These are phyloP conservation scores for Aphanocladium album DNA, from an alignment of 2,329 filamentous ascomycete species.

Conservation along the genomic window DNA sequence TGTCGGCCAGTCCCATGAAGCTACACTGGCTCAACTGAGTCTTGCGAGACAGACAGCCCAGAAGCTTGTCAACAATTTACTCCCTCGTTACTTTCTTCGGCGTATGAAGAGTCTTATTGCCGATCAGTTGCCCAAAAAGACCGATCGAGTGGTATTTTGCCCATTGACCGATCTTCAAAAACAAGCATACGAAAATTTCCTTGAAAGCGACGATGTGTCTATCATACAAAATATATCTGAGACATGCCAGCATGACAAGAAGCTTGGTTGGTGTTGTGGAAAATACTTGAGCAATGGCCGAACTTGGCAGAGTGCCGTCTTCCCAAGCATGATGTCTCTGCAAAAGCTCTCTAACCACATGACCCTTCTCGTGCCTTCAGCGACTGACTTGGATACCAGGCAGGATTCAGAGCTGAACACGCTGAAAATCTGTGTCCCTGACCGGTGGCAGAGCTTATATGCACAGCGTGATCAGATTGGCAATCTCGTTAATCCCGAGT, in stretches of 20 bases:
- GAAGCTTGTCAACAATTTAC: conserved; percentile 77
- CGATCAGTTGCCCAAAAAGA: conserved; percentile 90
- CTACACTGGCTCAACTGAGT: conserved; percentile 76
- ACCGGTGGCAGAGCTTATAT: conserved; percentile 70
- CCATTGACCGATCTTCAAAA: conserved; percentile 77
- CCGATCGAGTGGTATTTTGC: conserved; percentile 90
- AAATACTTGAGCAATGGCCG: conserved; percentile 53
- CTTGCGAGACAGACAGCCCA: conserved; percentile 75
- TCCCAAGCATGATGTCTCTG: conserved; percentile 75
- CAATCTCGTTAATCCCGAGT: conserved; percentile 79
- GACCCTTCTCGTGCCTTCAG: conserved; percentile 73
- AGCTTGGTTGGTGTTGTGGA: conserved; percentile 76
- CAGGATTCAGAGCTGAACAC: conserved; percentile 71
- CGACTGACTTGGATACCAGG: conserved; percentile 61
- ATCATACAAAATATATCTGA: conserved; percentile 65
- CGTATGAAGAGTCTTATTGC: conserved; percentile 92
- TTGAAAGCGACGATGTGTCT: conserved; percentile 63
- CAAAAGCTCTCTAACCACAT: conserved; percentile 91
- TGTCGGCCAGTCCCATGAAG: conserved; percentile 87
- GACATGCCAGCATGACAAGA: conserved; percentile 60
- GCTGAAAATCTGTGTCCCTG: conserved; percentile 69
- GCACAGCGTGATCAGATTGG: conserved; percentile 70
- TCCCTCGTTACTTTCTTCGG: conserved; percentile 85
- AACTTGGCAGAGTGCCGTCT: conserved; percentile 72
- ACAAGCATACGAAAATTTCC: conserved; percentile 75